These are phyloP conservation scores for Russula sp. DNA, from an alignment of 768 basidiomycete species.

Conservation along the genomic window DNA sequence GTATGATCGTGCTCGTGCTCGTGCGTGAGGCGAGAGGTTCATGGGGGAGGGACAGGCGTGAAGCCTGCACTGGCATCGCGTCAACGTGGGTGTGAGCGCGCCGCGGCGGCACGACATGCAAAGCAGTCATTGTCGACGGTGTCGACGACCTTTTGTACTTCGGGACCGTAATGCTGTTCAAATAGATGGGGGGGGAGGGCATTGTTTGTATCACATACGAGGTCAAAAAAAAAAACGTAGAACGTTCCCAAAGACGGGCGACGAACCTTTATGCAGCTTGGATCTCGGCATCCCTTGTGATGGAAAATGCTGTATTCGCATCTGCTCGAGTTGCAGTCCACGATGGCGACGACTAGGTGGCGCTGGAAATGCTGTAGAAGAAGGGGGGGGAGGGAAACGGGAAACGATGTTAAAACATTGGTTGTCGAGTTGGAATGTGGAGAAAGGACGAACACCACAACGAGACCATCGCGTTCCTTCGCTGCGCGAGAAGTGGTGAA, in stretches of 20 bases:
- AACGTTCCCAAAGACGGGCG: no score
- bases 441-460: conserved; percentile 47
- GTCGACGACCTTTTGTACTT: conserved; percentile 64
- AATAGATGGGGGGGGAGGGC: background rate
- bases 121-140: conserved; percentile 65
- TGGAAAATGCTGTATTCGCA: conserved; percentile 63
- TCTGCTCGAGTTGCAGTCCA: conserved; percentile 58
- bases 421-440: conserved; percentile 12
- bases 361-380: conserved; percentile 65
- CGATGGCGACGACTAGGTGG: conserved; percentile 62
- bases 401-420: background rate
- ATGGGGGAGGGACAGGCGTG: background rate
- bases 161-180: conserved; percentile 54
- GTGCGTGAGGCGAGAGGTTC: background rate
- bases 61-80: background rate
- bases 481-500: conserved; percentile 31
- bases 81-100: conserved; percentile 22
- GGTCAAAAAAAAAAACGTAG: no score
- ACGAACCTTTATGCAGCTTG: conserved; percentile 51
- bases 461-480: conserved; percentile 70
- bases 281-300: conserved; percentile 45
- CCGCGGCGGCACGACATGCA: conserved; percentile 56
- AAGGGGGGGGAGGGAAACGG: background rate
- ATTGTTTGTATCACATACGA: no score
- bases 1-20: conserved; percentile 7